Conservation (phyloP, 2,329 filamentous ascomycete species). For the Colletotrichum sp. region DNA sequence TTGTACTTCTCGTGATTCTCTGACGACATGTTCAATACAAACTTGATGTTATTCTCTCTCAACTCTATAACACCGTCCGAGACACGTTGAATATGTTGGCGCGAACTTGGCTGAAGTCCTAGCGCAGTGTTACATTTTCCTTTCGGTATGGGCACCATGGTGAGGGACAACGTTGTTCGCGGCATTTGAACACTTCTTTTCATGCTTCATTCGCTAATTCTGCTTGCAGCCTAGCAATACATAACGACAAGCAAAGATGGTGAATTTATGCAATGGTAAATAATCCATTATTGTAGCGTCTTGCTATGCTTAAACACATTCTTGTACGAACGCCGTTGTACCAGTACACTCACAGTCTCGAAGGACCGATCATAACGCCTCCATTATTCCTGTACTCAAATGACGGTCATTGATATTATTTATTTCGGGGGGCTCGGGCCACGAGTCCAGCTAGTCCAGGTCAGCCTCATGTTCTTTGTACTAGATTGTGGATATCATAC, state of each 20-base stretch:
- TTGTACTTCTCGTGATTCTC: no score
- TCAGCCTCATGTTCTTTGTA: background rate
- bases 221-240: background rate
- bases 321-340: background rate
- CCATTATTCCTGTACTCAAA: background rate
- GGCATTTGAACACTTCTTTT: no score
- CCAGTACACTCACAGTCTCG: background rate
- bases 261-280: background rate
- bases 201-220: background rate
- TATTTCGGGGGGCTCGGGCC: constrained; percentile 32
- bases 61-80: no score
- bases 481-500: constrained; percentile 36
- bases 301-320: background rate
- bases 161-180: no score
- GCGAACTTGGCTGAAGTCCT: no score
- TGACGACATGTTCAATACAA: no score
- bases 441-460: constrained; percentile 35
- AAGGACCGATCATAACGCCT: background rate
- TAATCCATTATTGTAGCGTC: background rate
- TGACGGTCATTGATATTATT: background rate
- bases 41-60: no score
- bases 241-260: background rate
- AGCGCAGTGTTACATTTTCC: no score
- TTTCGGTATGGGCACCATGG: no score
- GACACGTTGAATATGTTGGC: no score